Conservation (phyloP, 345 rosid genomes). For the Pistacia vera region DNA sequence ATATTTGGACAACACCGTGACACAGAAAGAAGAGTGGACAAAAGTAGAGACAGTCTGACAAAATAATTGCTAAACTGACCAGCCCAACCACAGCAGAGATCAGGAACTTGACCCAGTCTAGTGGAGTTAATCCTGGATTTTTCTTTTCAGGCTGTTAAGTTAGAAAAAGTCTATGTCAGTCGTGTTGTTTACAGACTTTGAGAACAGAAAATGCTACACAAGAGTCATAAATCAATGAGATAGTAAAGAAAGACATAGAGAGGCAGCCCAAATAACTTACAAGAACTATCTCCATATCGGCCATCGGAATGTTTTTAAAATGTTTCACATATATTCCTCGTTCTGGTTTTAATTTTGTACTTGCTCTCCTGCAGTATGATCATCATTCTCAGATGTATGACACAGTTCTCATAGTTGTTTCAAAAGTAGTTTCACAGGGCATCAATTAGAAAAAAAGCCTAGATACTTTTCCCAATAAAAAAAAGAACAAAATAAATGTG, state of each 20-base stretch:
- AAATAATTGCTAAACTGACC: constrained; percentile 50
- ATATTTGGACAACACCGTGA: constrained; percentile 5
- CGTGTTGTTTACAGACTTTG: constrained; percentile 10
- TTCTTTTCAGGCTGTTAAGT: constrained; percentile 90
- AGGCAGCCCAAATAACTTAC: constrained; percentile 49
- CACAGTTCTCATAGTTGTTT: not conserved
- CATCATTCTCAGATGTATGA: constrained; percentile 18
- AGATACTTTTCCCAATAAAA: not conserved
- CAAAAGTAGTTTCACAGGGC: constrained; percentile 2
- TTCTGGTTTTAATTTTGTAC: constrained; percentile 53
- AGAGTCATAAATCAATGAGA: not conserved
- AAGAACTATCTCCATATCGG: constrained; percentile 97
- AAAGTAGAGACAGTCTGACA: not conserved
- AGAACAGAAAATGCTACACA: not conserved
- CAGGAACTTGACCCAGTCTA: constrained; percentile 98
- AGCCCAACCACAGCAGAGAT: constrained; percentile 90
- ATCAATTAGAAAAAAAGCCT: constrained; percentile 8
- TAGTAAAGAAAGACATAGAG: constrained; percentile 14
- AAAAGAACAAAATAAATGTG: not conserved
- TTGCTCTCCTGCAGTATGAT: constrained; percentile 59
- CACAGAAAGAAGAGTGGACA: not conserved
- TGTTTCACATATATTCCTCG: constrained; percentile 86
- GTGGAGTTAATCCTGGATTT: constrained; percentile 95
- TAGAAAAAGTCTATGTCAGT: constrained; percentile 18
- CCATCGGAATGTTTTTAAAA: constrained; percentile 99